Conservation (phyloP, 192 early-diverging fungal species). For the Coemansia reversa region DNA sequence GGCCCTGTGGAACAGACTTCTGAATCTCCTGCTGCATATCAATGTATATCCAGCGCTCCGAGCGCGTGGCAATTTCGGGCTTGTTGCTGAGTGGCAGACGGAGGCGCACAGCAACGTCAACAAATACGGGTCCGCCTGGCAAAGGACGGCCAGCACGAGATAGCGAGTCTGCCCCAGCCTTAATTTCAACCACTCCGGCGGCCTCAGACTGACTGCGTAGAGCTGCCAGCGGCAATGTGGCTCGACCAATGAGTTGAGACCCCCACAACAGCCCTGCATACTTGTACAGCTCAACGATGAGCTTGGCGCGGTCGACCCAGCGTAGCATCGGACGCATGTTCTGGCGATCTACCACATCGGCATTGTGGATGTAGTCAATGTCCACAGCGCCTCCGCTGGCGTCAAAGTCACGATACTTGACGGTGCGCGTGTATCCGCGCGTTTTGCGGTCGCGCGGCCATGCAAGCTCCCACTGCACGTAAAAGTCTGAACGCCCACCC, state of each 20-base stretch:
- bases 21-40: slow-evolving; percentile 4
- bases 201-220: slow-evolving; percentile 39
- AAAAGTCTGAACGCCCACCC: slow-evolving; percentile 31
- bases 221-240: slow-evolving; percentile 36
- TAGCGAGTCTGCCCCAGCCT: slow-evolving; percentile 18
- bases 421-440: slow-evolving; percentile 40
- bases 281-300: slow-evolving; percentile 45
- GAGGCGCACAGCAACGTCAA: slow-evolving; percentile 39
- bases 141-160: slow-evolving; percentile 26
- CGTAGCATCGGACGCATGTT: slow-evolving; percentile 33
- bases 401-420: slow-evolving; percentile 42
- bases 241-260: slow-evolving; percentile 46
- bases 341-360: slow-evolving; percentile 41
- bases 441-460: slow-evolving; percentile 41
- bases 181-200: slow-evolving; percentile 28
- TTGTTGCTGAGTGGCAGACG: slow-evolving; percentile 40
- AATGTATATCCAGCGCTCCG: slow-evolving; percentile 45
- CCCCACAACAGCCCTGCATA: slow-evolving; percentile 50
- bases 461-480: slow-evolving; percentile 42
- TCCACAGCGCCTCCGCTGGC: slow-evolving; percentile 20
- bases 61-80: slow-evolving; percentile 20
- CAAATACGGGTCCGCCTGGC: slow-evolving; percentile 37
- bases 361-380: slow-evolving; percentile 20
- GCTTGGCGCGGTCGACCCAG: slow-evolving; percentile 44
- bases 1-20: background rate